Evolutionary conservation across 2,329 filamentous ascomycete species (phyloP).

Genomic region (Fusarium avenaceum): DNA sequence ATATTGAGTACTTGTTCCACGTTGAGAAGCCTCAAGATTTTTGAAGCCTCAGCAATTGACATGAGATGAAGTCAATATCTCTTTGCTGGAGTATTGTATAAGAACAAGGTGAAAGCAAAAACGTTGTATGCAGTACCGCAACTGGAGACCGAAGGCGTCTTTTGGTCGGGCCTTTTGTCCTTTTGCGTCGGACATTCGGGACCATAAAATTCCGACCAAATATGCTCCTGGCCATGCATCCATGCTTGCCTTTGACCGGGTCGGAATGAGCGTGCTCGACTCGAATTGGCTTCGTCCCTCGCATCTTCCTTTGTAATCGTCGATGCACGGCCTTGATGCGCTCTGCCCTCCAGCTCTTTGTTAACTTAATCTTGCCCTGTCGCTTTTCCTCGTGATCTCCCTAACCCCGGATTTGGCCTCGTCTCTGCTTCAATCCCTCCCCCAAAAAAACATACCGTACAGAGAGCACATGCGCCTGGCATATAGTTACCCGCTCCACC

Average conservation of each 20-base stretch:
- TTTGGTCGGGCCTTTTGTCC: background rate
- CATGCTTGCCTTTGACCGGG: slow-evolving; percentile 24
- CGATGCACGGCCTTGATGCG: slow-evolving; percentile 40
- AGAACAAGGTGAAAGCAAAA: too few species aligned
- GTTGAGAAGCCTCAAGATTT: slow-evolving; percentile 19
- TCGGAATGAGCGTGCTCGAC: slow-evolving; percentile 40
- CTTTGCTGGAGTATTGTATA: too few species aligned
- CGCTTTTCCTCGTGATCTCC: slow-evolving; percentile 33
- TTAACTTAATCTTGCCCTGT: slow-evolving; percentile 19
- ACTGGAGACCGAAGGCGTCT: too few species aligned
- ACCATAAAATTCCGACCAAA: slow-evolving; percentile 41
- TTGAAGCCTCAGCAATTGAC: background rate
- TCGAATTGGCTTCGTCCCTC: slow-evolving; percentile 45
- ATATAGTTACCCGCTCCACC: slow-evolving; percentile 44
- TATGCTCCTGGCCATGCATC: slow-evolving; percentile 25
- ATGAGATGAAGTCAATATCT: background rate
- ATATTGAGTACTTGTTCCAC: slow-evolving; percentile 30
- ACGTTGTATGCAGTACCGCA: too few species aligned
- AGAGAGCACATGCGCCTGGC: slow-evolving; percentile 37
- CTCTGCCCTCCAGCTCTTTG: slow-evolving; percentile 16
- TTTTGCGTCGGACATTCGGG: slow-evolving; percentile 38
- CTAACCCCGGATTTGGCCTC: slow-evolving; percentile 32
- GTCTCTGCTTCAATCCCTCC: slow-evolving; percentile 28
- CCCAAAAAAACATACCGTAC: slow-evolving; percentile 25
- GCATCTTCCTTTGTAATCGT: slow-evolving; percentile 40